phyloP scores from a whole-genome alignment of 1,284 basidiomycete genomes.

The Ceratobasidium sp. region DNA sequence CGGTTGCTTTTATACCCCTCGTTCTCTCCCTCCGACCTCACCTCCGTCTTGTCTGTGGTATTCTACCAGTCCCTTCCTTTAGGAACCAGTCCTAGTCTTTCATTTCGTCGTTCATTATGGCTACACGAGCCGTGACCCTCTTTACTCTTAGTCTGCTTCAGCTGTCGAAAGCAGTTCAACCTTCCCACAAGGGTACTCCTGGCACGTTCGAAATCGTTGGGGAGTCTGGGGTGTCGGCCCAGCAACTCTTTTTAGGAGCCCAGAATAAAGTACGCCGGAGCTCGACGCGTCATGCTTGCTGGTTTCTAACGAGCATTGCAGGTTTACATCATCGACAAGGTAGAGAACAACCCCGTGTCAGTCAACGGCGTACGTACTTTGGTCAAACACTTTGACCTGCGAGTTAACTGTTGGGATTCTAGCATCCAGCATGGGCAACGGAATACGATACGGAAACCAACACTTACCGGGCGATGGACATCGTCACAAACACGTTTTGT shows the following conservation, averaged over 20 bases:
- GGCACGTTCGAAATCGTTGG: slow-evolving; percentile 52
- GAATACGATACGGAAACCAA: slow-evolving; percentile 56
- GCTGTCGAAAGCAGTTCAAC: slow-evolving; percentile 27
- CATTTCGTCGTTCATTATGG: slow-evolving; percentile 35
- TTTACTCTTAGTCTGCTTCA: slow-evolving; percentile 25
- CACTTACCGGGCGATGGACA: slow-evolving; percentile 61
- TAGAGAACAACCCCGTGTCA: slow-evolving; percentile 51
- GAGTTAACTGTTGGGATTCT: not conserved
- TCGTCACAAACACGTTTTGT: slow-evolving; percentile 83
- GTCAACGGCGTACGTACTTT: slow-evolving; percentile 47
- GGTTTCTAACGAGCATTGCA: slow-evolving; percentile 6
- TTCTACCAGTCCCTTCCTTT: not conserved
- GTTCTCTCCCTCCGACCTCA: not conserved
- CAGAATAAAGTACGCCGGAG: slow-evolving; percentile 9
- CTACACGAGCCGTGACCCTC: slow-evolving; percentile 33
- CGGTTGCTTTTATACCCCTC: slow-evolving; percentile 11
- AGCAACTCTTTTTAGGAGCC: slow-evolving; percentile 45
- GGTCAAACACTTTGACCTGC: slow-evolving; percentile 13
- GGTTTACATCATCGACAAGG: slow-evolving; percentile 46
- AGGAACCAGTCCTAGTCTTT: slow-evolving; percentile 18
- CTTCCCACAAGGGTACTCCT: slow-evolving; percentile 35
- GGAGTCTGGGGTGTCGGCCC: slow-evolving; percentile 51
- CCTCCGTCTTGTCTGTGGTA: not conserved
- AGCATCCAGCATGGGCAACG: slow-evolving; percentile 44
- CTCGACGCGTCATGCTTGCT: not conserved